Evolutionary conservation across 1,284 basidiomycete genomes (phyloP).

Genomic region (Phylloboletellus chloephorus): DNA sequence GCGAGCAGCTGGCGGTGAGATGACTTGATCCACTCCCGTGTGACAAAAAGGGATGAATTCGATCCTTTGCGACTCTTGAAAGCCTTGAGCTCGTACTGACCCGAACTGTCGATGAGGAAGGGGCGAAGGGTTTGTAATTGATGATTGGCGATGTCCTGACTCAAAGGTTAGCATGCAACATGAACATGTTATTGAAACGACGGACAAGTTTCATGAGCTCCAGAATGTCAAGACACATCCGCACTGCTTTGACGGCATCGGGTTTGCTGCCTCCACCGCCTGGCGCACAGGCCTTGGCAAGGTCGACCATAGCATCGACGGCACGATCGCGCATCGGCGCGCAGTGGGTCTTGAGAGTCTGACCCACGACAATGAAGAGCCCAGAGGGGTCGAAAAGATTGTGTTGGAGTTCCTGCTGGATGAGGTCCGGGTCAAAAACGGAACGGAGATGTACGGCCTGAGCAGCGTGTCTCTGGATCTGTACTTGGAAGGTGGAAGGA

Average conservation of each 20-base stretch:
- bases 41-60: conserved; percentile 48
- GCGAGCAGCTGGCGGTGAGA: conserved; percentile 38
- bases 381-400: conserved; percentile 76
- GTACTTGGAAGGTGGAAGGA: conserved; percentile 45
- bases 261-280: conserved; percentile 49
- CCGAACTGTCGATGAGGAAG: conserved; percentile 76
- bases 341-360: conserved; percentile 84
- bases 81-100: conserved; percentile 75
- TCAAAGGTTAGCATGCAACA: conserved; percentile 17
- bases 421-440: conserved; percentile 67
- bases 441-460: conserved; percentile 55
- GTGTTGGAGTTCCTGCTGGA: conserved; percentile 76
- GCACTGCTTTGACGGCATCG: conserved; percentile 71
- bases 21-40: conserved; percentile 58
- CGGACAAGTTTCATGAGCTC: conserved; percentile 93
- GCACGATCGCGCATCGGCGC: conserved; percentile 87
- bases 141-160: conserved; percentile 90
- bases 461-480: conserved; percentile 53
- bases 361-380: conserved; percentile 77
- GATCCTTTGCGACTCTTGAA: conserved; percentile 59
- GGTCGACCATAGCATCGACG: conserved; percentile 79
- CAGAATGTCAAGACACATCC: conserved; percentile 85
- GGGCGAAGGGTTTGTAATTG: conserved; percentile 86
- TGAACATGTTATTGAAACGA: conserved; percentile 22
- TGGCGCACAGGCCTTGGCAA: conserved; percentile 54